A percentile compares a stretch with the other conserved stretches of the same genome.
Conservation (phyloP, 495 filamentous ascomycete genomes). For the Neurospora sp. region DNA sequence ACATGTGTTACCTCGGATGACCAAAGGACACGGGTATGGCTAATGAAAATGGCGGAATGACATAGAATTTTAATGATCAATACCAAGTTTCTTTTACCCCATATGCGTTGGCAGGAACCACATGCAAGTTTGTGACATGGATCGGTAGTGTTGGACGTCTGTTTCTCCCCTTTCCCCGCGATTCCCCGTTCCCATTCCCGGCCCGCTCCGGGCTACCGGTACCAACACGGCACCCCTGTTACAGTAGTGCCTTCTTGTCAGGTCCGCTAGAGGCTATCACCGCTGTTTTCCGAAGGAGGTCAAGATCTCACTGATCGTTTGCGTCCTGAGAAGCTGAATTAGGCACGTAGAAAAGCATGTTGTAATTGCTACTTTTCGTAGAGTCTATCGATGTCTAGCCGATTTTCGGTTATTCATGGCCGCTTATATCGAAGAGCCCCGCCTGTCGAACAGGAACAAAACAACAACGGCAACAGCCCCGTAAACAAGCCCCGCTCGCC, state of each 20-base stretch:
- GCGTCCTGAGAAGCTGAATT: background rate
- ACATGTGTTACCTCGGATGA: conserved; percentile 14
- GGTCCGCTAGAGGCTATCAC: background rate
- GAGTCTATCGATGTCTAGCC: background rate
- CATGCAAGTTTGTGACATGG: background rate
- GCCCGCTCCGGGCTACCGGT: background rate
- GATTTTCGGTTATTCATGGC: background rate
- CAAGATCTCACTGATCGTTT: background rate
- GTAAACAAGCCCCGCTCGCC: background rate
- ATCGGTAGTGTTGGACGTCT: background rate
- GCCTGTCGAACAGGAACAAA: background rate
- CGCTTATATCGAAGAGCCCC: background rate
- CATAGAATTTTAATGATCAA: conserved; percentile 13
- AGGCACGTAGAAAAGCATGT: background rate
- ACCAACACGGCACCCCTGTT: background rate
- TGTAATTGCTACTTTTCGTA: background rate
- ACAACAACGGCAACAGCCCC: background rate
- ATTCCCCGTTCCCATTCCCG: background rate
- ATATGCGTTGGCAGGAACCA: background rate
- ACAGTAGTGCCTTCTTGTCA: background rate
- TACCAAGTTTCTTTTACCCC: conserved; percentile 9
- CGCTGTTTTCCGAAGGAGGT: background rate
- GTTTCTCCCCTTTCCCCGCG: background rate
- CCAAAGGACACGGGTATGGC: conserved; percentile 10
- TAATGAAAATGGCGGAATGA: conserved; percentile 20